Percentiles rank a stretch among this genome's conserved stretches.
These are phyloP conservation scores for Orbilia ellipsospora DNA, from an alignment of 2,329 filamentous ascomycete species.

Conservation along the genomic window DNA sequence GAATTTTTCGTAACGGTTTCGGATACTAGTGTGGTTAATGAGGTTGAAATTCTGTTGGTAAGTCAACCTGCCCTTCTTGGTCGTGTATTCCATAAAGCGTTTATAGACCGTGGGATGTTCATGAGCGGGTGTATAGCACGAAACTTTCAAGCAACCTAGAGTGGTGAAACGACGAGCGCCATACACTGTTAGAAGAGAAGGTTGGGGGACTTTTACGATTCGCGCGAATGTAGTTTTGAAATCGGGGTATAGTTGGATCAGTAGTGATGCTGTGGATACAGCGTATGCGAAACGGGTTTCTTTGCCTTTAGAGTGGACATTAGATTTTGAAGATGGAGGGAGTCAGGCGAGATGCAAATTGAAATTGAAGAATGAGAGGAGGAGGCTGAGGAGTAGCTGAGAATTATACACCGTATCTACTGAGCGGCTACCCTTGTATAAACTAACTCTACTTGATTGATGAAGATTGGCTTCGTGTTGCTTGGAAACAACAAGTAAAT, in stretches of 20 bases:
- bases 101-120: neutral
- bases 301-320: slow-evolving; percentile 63
- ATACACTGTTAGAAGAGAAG: slow-evolving; percentile 63
- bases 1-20: slow-evolving; percentile 65
- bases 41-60: slow-evolving; percentile 62
- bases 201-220: slow-evolving; percentile 65
- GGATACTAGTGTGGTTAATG: slow-evolving; percentile 64
- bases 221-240: slow-evolving; percentile 63
- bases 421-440: too few species aligned
- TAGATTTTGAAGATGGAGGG: slow-evolving; percentile 62
- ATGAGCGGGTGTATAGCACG: slow-evolving; percentile 60
- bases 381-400: slow-evolving; percentile 10
- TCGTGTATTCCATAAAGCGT: neutral
- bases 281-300: slow-evolving; percentile 60
- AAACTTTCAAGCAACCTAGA: slow-evolving; percentile 63
- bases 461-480: too few species aligned
- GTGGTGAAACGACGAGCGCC: slow-evolving; percentile 62
- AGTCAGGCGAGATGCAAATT: slow-evolving; percentile 63
- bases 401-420: neutral
- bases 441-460: too few species aligned
- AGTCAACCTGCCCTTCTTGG: neutral
- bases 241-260: slow-evolving; percentile 64
- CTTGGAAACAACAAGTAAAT: neutral
- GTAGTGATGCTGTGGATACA: slow-evolving; percentile 61
- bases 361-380: slow-evolving; percentile 62